Conservation (phyloP, 352 stramenopile genomes). For the Phytophthora quininea region DNA sequence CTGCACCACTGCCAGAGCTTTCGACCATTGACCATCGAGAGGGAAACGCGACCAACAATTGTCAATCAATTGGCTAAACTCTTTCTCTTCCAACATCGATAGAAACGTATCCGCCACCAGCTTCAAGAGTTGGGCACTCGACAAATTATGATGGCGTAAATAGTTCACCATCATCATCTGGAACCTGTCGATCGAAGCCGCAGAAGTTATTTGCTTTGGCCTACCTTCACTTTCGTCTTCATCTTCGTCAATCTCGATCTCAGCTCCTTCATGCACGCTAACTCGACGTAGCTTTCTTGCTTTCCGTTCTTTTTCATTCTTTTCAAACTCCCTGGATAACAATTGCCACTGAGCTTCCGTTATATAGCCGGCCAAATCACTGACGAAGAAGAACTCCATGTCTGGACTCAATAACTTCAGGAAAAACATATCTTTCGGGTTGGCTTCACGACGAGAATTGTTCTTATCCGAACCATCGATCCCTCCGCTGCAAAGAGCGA, state of each 20-base stretch:
- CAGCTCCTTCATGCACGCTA: slow-evolving; percentile 9
- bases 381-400: slow-evolving; percentile 80
- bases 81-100: slow-evolving; percentile 51
- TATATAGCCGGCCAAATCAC: slow-evolving; percentile 59
- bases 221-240: slow-evolving; percentile 28
- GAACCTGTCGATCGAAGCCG: slow-evolving; percentile 53
- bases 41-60: slow-evolving; percentile 44
- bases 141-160: slow-evolving; percentile 51
- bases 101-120: slow-evolving; percentile 52
- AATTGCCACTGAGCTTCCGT: slow-evolving; percentile 72
- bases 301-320: slow-evolving; percentile 45
- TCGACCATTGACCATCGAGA: slow-evolving; percentile 46
- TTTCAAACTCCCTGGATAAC: slow-evolving; percentile 69
- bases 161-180: slow-evolving; percentile 72
- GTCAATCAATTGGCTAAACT: slow-evolving; percentile 46
- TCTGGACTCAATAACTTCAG: slow-evolving; percentile 56
- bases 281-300: slow-evolving; percentile 22
- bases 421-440: slow-evolving; percentile 64
- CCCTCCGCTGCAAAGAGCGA: slow-evolving; percentile 44
- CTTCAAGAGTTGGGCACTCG: slow-evolving; percentile 51
- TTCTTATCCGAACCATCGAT: slow-evolving; percentile 18
- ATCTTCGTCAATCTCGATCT: slow-evolving; percentile 20
- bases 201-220: slow-evolving; percentile 8
- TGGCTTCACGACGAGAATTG: not conserved
- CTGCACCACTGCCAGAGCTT: slow-evolving; percentile 49